Base-by-base conservation (phyloP, 2,329 filamentous ascomycete genomes). In the Paracamarosporium sp. region DNA sequence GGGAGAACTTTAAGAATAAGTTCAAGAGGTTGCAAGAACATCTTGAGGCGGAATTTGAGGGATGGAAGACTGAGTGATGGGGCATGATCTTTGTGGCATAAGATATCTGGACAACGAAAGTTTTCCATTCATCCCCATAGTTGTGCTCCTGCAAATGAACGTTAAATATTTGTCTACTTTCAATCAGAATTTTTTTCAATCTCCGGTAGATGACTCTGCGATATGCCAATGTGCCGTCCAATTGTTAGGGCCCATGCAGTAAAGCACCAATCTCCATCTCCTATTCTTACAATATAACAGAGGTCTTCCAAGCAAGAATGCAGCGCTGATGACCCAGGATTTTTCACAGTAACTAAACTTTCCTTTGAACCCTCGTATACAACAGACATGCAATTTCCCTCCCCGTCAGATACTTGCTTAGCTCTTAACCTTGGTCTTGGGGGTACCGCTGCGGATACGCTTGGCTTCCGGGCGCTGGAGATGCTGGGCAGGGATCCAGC, bases 401-500 rank as follows among this genome's bases (percentile, higher is more conserved):
- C 15, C 17, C 8, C 11, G 22, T 7, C n/a, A 9, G 11, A 30
- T 41, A 12, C 5, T 24, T 15, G 28, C 25, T 50, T 76, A 76
- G 59, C 59, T 63, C 66, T 69, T 75, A 43, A 68, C 57, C 71
- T 76, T 78, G 31, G 68, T 67, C 70, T 78, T 79, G 20, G 76
- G 74, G 9, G 75, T 77, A 8, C 76, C 76, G 62, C 78, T 81
- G 72, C 86, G 85, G 55, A 88, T 83, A 66, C 86, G 83, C 68
- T 82, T 83, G 45, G 86, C 90, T 67, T 90, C 84, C 35, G 94
- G 93, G 68, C 91, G 89, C 82, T 94, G 91, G 78, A 97, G 87
- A 80, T 98, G 93, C 76, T 90, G 88, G 61, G 88, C 87, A 28
- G 93, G 93, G 69, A 97, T 97, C 93, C 94, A 97, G 82, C 89